Evolutionary conservation across 331 rosid species (phyloP).

Genomic region (Acacia pycnantha): DNA sequence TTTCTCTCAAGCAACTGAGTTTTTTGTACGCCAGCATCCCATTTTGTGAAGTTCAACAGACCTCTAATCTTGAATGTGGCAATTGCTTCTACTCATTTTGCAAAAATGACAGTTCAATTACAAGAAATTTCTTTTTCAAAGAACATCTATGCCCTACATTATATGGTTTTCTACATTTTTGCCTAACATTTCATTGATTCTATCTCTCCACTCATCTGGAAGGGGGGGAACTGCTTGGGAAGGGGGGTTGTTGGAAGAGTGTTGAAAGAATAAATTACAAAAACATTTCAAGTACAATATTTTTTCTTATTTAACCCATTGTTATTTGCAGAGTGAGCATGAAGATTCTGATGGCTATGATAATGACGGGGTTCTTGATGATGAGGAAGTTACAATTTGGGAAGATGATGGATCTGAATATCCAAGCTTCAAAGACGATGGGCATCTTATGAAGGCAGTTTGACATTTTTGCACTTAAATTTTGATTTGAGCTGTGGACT

Average conservation of each 20-base stretch:
- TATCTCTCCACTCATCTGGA: neutral
- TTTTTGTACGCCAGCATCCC: neutral
- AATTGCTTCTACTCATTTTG: slow-evolving; percentile 2
- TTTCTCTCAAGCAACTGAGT: neutral
- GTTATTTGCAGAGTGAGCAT: slow-evolving; percentile 53
- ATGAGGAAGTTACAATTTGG: slow-evolving; percentile 17
- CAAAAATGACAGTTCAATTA: neutral
- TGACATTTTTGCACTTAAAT: neutral
- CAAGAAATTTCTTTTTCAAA: neutral
- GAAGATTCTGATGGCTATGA: slow-evolving; percentile 44
- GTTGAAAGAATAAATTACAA: neutral
- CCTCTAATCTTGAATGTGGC: neutral
- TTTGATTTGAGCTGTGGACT: neutral
- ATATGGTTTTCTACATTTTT: neutral
- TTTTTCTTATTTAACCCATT: neutral
- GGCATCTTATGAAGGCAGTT: neutral
- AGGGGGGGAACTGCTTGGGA: neutral
- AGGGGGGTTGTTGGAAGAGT: neutral
- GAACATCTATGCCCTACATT: neutral
- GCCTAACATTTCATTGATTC: neutral
- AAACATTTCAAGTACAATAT: neutral
- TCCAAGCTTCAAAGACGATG: neutral
- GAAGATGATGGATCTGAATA: neutral
- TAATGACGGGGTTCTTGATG: slow-evolving; percentile 9
- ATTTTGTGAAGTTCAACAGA: neutral